Evolutionary conservation across 352 stramenopile species (phyloP).

Genomic region (Phytophthora pistaciae): DNA sequence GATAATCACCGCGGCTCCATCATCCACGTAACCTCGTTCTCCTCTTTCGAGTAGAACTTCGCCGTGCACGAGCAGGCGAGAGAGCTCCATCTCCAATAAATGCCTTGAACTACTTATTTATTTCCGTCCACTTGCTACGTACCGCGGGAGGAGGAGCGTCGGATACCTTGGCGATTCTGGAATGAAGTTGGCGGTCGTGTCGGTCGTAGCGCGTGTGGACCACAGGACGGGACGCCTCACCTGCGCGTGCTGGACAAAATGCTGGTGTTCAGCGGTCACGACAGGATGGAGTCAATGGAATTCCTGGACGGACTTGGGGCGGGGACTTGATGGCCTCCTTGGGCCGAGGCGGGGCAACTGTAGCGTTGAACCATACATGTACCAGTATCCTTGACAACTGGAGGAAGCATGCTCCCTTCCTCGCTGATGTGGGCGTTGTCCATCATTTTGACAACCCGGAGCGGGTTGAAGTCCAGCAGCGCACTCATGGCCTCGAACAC

Average conservation of each 20-base stretch:
- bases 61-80: not conserved
- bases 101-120: not conserved
- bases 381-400: not conserved
- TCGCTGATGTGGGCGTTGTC: conserved; percentile 30
- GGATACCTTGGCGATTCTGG: not conserved
- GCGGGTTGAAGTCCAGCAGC: conserved; percentile 28
- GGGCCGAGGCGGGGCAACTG: not conserved
- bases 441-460: conserved; percentile 32
- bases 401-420: conserved; percentile 37
- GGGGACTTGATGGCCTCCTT: not conserved
- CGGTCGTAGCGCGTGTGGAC: not conserved
- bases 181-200: not conserved
- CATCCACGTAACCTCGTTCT: not conserved
- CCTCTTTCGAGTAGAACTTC: not conserved
- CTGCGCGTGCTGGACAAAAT: not conserved
- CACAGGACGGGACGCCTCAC: not conserved
- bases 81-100: not conserved
- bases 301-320: not conserved
- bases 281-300: conserved; percentile 37
- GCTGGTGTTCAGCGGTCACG: conserved; percentile 11
- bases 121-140: not conserved
- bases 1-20: not conserved
- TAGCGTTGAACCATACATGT: too few species aligned
- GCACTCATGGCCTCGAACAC: conserved; percentile 42
- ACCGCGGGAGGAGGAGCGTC: not conserved